Conservation (phyloP, 1,139 yeast genomes). For the Insectozyma bohioensis region DNA sequence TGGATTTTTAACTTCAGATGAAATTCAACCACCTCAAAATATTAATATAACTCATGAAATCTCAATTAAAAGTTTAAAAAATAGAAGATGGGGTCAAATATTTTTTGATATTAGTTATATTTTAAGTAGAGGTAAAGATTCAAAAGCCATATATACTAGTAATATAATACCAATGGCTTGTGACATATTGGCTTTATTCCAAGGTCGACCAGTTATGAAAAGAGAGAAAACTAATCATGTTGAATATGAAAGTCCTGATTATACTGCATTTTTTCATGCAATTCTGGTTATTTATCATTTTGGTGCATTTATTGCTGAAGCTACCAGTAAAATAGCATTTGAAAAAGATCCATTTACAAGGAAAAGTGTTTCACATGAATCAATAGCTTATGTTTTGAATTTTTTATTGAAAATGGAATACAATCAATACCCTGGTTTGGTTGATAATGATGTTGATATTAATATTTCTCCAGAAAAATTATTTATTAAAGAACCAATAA, state of each 20-base stretch:
- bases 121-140: slow-evolving; percentile 64
- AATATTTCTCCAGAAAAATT: slow-evolving; percentile 17
- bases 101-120: slow-evolving; percentile 83
- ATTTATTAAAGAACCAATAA: slow-evolving; percentile 23
- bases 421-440: slow-evolving; percentile 27
- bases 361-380: slow-evolving; percentile 23
- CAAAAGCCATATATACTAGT: slow-evolving; percentile 34
- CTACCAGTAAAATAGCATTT: slow-evolving; percentile 24
- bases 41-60: slow-evolving; percentile 43
- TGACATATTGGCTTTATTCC: slow-evolving; percentile 69
- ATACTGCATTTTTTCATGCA: slow-evolving; percentile 78
- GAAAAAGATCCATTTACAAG: slow-evolving; percentile 16
- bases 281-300: slow-evolving; percentile 69
- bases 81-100: slow-evolving; percentile 80
- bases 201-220: slow-evolving; percentile 73
- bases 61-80: slow-evolving; percentile 56
- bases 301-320: slow-evolving; percentile 57
- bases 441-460: slow-evolving; percentile 32
- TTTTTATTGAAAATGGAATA: slow-evolving; percentile 33
- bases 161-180: slow-evolving; percentile 51
- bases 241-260: slow-evolving; percentile 86
- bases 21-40: slow-evolving; percentile 48
- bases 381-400: slow-evolving; percentile 32
- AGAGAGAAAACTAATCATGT: slow-evolving; percentile 84
- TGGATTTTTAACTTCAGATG: slow-evolving; percentile 60